phyloP scores from a whole-genome alignment of 2,329 filamentous ascomycete genomes.

The Mycosphaerella sp. region DNA sequence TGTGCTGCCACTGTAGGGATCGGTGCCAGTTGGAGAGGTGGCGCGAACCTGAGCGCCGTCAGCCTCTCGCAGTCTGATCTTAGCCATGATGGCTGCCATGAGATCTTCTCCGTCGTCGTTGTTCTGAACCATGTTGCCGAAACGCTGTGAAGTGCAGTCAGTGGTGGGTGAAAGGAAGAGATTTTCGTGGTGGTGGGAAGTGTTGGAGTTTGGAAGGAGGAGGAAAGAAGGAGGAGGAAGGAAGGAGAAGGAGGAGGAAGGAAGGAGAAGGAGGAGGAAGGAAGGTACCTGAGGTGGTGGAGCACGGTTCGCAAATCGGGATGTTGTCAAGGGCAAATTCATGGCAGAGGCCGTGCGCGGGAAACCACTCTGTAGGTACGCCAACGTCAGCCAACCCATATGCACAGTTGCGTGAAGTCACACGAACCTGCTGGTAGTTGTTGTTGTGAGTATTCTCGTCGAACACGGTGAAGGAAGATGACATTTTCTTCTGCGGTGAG shows the following conservation, averaged over 20 bases:
- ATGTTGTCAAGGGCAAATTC: constrained; percentile 34
- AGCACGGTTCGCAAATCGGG: constrained; percentile 32
- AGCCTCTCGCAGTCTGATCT: constrained; percentile 55
- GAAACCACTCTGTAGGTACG: constrained; percentile 15
- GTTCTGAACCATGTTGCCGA: constrained; percentile 11
- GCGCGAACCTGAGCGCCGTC: constrained; percentile 36
- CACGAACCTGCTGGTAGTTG: constrained; percentile 16
- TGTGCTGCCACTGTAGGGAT: constrained; percentile 28
- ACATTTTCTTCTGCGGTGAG: constrained; percentile 21
- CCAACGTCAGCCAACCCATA: constrained; percentile 12
- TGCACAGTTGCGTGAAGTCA: constrained; percentile 4
- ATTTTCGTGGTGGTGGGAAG: constrained; percentile 11
- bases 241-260: no score
- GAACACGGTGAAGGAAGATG: constrained; percentile 21
- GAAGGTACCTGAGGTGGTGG: constrained; percentile 16
- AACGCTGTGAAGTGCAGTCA: constrained; percentile 8
- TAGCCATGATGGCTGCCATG: constrained; percentile 68
- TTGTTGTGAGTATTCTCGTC: constrained; percentile 20
- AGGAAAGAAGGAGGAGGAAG: no score
- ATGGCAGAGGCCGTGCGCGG: constrained; percentile 22
- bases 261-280: no score
- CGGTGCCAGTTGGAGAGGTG: constrained; percentile 26
- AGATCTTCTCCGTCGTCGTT: constrained; percentile 7
- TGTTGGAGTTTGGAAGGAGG: no score
- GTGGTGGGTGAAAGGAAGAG: constrained; percentile 19